phyloP scores from a whole-genome alignment of 2,329 filamentous ascomycete genomes.

The Cyanodermella asteris region DNA sequence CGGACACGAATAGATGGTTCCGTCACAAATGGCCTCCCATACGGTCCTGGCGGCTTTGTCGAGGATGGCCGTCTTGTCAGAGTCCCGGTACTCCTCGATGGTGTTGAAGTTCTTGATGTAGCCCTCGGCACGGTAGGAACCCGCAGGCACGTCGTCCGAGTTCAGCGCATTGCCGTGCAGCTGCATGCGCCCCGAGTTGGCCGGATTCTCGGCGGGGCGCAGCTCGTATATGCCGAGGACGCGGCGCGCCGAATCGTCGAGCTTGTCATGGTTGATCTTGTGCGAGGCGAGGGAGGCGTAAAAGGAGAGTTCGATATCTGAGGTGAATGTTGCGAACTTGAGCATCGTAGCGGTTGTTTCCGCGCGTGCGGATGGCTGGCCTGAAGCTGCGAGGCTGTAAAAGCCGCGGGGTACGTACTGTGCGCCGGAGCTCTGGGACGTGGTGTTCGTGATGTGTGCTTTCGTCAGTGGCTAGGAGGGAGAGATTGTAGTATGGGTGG shows the following conservation, averaged over 20 bases:
- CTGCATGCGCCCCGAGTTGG: constrained; percentile 70
- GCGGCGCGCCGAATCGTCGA: constrained; percentile 76
- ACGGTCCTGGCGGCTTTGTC: constrained; percentile 61
- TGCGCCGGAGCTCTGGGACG: too few relatives aligned
- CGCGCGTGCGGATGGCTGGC: not conserved
- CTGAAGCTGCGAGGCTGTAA: too few relatives aligned
- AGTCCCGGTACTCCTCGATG: constrained; percentile 71
- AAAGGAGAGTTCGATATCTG: constrained; percentile 87
- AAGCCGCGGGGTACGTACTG: too few relatives aligned
- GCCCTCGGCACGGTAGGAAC: constrained; percentile 66
- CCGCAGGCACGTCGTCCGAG: constrained; percentile 48
- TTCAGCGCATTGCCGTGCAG: constrained; percentile 72
- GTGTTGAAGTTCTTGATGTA: constrained; percentile 95
- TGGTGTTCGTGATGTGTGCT: too few relatives aligned
- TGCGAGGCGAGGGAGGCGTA: constrained; percentile 78
- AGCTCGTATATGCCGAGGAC: constrained; percentile 80
- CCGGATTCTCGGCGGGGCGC: constrained; percentile 44
- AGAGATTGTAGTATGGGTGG: too few relatives aligned
- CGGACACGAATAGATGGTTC: constrained; percentile 84
- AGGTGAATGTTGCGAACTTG: constrained; percentile 74
- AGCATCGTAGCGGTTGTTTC: constrained; percentile 16
- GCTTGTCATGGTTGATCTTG: constrained; percentile 93
- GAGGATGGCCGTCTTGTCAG: constrained; percentile 59
- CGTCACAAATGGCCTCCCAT: constrained; percentile 94
- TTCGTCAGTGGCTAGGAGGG: too few relatives aligned